Base-by-base conservation (phyloP, 2,329 filamentous ascomycete genomes). In the Ophiobolus disseminans region DNA sequence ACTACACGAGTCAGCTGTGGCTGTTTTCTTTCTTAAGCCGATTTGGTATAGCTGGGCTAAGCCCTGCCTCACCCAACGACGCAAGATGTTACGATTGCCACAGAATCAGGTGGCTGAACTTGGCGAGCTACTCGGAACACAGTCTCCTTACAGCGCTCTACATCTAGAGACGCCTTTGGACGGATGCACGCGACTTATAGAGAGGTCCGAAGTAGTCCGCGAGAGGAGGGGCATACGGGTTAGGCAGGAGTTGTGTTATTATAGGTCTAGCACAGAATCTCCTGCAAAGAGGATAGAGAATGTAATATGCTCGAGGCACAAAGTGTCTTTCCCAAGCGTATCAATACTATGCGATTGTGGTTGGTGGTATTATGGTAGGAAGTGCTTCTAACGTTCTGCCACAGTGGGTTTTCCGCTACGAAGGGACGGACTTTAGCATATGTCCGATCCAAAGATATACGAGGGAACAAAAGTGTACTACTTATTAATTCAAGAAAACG, bases 1-100 rank as follows among this genome's bases (percentile, higher is more conserved):
- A n/a, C 13, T 23, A 31, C 35, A 46, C 35, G 34, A 46, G 43
- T 46, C 43, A 46, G 43, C 23, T 46, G 34, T 46, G 35, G 34
- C 43, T 46, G 43, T 17, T 20, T 11, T 23, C 22, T 10, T 5
- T 16, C 43, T 25, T 34, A 46, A 30, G 26, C 35, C 35, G 25
- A 22, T 44, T 44, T 20, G 14, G 41, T 44, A 48, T 31, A n/a
- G 32, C 19, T n/a, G 43, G 30, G 38, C 36, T 46, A 26, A 16
- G 23, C n/a, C 9, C 20, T n/a, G 31, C 22, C 47, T 32, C 17
- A 32, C 25, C 11, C 20, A 45, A 20, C 38, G 17, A 51, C 17
- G 41, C 20, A 25, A 41, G n/a, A n/a, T n/a, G n/a, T n/a, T 22
- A 34, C 31, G 31, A 4, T 14, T 46, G 26, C 37, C 42, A 32